Evolutionary conservation across 768 basidiomycete genomes (phyloP).

Genomic region (Panellus pusillus): DNA sequence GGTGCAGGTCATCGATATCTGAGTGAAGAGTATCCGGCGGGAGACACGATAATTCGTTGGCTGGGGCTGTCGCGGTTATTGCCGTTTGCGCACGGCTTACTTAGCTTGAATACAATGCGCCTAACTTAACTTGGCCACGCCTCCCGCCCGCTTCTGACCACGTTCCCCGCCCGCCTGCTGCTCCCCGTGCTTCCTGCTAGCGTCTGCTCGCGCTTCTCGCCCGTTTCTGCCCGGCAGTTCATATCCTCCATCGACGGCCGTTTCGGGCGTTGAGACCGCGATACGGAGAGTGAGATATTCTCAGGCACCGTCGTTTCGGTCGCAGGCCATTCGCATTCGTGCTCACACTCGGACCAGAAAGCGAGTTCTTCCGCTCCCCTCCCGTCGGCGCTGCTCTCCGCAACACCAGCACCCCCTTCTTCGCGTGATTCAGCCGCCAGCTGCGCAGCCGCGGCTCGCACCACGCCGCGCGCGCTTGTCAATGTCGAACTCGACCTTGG

Average conservation of each 20-base stretch:
- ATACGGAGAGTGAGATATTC: constrained; percentile 25
- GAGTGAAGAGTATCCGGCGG: too few species aligned
- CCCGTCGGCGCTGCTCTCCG: constrained; percentile 19
- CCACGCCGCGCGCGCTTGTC: constrained; percentile 81
- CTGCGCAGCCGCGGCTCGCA: constrained; percentile 82
- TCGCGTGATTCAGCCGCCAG: constrained; percentile 59
- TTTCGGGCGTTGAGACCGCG: constrained; percentile 16
- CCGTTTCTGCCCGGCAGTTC: constrained; percentile 23
- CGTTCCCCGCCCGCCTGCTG: too few species aligned
- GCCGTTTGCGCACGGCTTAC: too few species aligned
- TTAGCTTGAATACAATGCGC: too few species aligned
- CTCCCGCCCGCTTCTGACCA: too few species aligned
- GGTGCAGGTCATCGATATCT: too few species aligned
- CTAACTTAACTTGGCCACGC: too few species aligned
- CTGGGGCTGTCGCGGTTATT: too few species aligned
- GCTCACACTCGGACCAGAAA: constrained; percentile 41
- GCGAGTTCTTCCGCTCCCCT: constrained; percentile 39
- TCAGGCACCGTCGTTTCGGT: constrained; percentile 44
- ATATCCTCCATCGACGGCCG: constrained; percentile 26
- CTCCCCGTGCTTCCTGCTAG: too few species aligned
- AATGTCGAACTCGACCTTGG: constrained; percentile 95
- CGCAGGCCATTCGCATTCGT: constrained; percentile 36
- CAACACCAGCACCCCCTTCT: constrained; percentile 37
- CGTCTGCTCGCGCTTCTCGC: too few species aligned
- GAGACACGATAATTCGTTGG: too few species aligned